Conservation (phyloP, 768 basidiomycete genomes). For the Auricularia sp. region DNA sequence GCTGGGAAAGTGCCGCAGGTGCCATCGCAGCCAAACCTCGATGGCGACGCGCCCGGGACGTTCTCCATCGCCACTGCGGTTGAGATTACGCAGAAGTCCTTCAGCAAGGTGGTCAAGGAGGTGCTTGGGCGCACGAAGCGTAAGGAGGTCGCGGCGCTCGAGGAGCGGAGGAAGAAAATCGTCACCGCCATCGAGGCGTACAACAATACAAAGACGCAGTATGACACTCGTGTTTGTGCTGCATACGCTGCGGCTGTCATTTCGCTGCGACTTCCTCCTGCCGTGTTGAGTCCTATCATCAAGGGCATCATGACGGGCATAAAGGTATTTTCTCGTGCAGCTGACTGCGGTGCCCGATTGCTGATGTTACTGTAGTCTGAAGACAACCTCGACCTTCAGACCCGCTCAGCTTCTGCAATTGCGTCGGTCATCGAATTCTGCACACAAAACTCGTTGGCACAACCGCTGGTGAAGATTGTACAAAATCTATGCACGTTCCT, state of each 20-base stretch:
- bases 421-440: constrained; percentile 85
- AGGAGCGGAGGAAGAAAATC: constrained; percentile 64
- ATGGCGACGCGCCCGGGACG: constrained; percentile 47
- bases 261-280: constrained; percentile 73
- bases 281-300: constrained; percentile 92
- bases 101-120: constrained; percentile 54
- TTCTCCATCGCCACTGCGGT: constrained; percentile 78
- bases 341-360: background rate
- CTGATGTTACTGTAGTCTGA: constrained; percentile 46
- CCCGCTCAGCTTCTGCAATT: constrained; percentile 75
- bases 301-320: constrained; percentile 96
- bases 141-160: constrained; percentile 58
- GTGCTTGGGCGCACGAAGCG: constrained; percentile 71
- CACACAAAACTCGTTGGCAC: constrained; percentile 51
- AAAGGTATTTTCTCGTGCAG: constrained; percentile 48
- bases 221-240: constrained; percentile 81
- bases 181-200: constrained; percentile 68
- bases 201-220: constrained; percentile 67
- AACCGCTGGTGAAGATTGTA: constrained; percentile 92
- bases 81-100: constrained; percentile 57
- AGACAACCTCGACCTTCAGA: constrained; percentile 80
- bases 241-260: constrained; percentile 88
- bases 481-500: constrained; percentile 96
- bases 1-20: constrained; percentile 69
- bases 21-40: constrained; percentile 66